Conservation (phyloP, 345 rosid genomes). For the Populus nigra region DNA sequence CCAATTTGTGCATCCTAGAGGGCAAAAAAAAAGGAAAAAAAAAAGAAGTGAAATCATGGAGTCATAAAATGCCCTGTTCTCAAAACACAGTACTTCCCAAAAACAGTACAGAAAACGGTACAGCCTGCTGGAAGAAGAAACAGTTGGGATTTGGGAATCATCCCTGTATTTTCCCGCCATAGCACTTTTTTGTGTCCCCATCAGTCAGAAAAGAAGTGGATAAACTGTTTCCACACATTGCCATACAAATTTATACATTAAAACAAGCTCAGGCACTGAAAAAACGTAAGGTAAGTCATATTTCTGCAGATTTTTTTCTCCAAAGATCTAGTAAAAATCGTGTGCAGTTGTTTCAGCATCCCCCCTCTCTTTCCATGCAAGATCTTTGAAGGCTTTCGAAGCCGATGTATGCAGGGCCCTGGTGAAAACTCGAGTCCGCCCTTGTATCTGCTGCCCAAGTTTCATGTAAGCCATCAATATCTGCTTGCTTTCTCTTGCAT, state of each 20-base stretch:
- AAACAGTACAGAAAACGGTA: background rate
- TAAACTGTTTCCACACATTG: background rate
- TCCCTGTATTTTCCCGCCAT: background rate
- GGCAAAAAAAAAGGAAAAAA: background rate
- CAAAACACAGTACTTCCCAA: background rate
- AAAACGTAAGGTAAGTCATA: background rate
- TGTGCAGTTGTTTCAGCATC: background rate
- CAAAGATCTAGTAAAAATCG: background rate
- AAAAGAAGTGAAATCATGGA: background rate
- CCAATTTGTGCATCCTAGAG: background rate
- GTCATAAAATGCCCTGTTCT: background rate
- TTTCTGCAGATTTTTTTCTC: background rate
- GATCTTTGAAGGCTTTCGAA: background rate
- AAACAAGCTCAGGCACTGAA: background rate
- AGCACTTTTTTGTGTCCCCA: background rate
- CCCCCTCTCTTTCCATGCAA: background rate
- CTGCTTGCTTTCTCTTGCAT: background rate
- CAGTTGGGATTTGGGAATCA: background rate
- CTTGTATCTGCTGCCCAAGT: background rate
- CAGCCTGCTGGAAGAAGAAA: background rate
- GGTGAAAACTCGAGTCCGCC: background rate
- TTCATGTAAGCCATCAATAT: background rate
- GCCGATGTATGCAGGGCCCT: background rate
- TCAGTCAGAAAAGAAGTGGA: background rate
- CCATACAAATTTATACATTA: background rate